Conservation (phyloP, 1,284 basidiomycete genomes). For the Sanguinoderma infundibulare region DNA sequence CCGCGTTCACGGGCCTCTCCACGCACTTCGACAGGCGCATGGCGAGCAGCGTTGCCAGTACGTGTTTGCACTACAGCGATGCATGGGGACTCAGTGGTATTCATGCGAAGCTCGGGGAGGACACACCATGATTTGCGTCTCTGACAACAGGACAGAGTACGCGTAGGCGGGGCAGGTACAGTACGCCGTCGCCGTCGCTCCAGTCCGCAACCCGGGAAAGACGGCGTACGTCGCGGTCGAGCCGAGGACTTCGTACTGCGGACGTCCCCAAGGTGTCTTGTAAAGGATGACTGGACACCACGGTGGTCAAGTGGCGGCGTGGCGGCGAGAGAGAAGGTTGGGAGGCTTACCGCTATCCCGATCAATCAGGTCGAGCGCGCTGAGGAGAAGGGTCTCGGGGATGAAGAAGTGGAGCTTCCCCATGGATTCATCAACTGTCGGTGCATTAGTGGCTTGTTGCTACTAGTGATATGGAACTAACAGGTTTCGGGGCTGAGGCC, state of each 20-base stretch:
- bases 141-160: conserved; percentile 60
- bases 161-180: conserved; percentile 79
- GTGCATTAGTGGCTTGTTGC: background rate
- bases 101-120: too few relatives aligned
- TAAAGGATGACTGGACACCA: conserved; percentile 61
- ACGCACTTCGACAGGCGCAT: conserved; percentile 53
- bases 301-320: background rate
- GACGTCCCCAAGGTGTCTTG: conserved; percentile 56
- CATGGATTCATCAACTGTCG: conserved; percentile 58
- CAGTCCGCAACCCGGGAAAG: conserved; percentile 51
- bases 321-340: background rate
- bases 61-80: conserved; percentile 69
- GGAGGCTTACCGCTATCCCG: conserved; percentile 54
- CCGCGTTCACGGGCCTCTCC: conserved; percentile 48
- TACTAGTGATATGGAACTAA: too few relatives aligned
- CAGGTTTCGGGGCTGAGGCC: conserved; percentile 8
- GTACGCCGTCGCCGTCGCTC: conserved; percentile 44
- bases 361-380: conserved; percentile 76
- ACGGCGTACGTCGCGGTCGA: conserved; percentile 66
- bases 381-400: conserved; percentile 62
- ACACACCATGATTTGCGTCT: conserved; percentile 66
- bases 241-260: conserved; percentile 68
- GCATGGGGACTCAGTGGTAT: background rate
- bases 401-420: conserved; percentile 59
- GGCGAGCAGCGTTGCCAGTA: conserved; percentile 68